Evolutionary conservation across 2,329 filamentous ascomycete species (phyloP), one percentile per base, ranked within the genome.

Genomic region (Apiospora rasikravindrae): DNA sequence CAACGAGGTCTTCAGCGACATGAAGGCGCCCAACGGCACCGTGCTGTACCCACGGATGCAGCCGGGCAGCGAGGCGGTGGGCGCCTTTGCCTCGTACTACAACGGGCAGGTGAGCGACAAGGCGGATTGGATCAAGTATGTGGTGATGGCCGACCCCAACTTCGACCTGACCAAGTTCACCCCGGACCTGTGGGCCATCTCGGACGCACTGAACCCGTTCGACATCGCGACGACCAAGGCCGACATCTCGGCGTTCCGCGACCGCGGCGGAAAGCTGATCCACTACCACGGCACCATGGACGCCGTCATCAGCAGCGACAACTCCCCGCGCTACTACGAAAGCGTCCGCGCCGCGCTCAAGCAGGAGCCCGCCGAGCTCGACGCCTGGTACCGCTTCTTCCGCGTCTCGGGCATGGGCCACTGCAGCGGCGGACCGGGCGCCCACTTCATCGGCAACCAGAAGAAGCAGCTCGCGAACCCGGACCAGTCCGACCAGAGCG

Each of bases 1-100:
- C n/a, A 71, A 69, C 29, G 72, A 67, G 2, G 51, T 76, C 24
- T 74, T 74, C 44, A 67, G 66, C 16, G 66, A 70, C 19, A 37
- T 73, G 5, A 26, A 69, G 24, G 70, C 70, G 1, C 51, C 69
- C 69, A 69, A 72, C 45, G 86, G 86, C 64, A 79, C 81, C 5
- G 77, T 88, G 1, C 81, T 88, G 22, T 88, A 85, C 76, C 86
- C 87, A 1, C 81, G 83, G n/a, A 83, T 88, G 77, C 83, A 87
- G 69, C 86, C 85, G 8, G 86, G 86, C 22, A 81, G 82, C 19
- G 84, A 87, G 74, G 74, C 83, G 10, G 49, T 74, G 3, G 47
- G 80, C 10, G 83, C 83, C 5, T 80, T 82, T 26, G 73, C 74
- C 0, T 75, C 79, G 11, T 74, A 85, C 14, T 83, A 85, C 69